phyloP scores from a whole-genome alignment of 306 rosid genomes.

The Arachis hypogaea region DNA sequence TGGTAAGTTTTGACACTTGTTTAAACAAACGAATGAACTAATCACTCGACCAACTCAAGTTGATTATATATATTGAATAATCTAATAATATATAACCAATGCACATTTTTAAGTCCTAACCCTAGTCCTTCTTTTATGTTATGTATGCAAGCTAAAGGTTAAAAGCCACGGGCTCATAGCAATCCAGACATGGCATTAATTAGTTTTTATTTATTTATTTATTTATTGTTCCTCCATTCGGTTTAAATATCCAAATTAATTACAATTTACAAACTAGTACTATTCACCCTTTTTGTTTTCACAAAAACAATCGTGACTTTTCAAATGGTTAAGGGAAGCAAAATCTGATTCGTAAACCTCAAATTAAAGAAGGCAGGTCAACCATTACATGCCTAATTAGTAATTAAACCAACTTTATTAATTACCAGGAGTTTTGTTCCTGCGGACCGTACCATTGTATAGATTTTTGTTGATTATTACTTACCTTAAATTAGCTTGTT shows the following conservation, averaged over 20 bases:
- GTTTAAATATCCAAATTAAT: not conserved
- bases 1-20: too few relatives aligned
- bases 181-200: too few relatives aligned
- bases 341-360: slow-evolving; percentile 28
- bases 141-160: too few relatives aligned
- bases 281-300: too few relatives aligned
- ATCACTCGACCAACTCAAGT: too few relatives aligned
- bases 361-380: slow-evolving; percentile 1
- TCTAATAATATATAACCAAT: too few relatives aligned
- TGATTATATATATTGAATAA: too few relatives aligned
- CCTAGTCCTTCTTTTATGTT: too few relatives aligned
- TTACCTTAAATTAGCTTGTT: not conserved
- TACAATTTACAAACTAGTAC: too few relatives aligned
- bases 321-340: slow-evolving; percentile 12
- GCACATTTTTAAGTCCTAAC: too few relatives aligned
- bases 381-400: slow-evolving; percentile 8
- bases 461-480: not conserved
- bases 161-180: too few relatives aligned
- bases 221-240: not conserved
- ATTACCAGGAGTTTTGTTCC: not conserved
- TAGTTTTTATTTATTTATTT: not conserved
- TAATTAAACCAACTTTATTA: not conserved
- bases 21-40: too few relatives aligned
- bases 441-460: not conserved
- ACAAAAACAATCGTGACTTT: not conserved